phyloP scores from a whole-genome alignment of 768 basidiomycete genomes.

The Boletus coccyginus region DNA sequence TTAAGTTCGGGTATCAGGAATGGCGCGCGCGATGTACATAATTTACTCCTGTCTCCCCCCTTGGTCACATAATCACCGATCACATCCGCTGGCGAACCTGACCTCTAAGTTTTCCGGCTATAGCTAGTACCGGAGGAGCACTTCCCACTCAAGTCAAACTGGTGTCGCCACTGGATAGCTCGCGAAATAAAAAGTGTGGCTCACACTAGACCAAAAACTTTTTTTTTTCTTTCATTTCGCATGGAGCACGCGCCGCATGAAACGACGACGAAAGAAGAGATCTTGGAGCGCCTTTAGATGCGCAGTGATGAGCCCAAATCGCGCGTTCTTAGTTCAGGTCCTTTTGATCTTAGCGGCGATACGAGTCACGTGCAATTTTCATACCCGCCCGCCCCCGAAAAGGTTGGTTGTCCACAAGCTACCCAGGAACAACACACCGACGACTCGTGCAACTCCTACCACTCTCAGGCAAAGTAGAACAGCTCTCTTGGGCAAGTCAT shows the following conservation, averaged over 20 bases:
- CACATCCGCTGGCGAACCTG: background rate
- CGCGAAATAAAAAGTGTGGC: background rate
- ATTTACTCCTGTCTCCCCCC: background rate
- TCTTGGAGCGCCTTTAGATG: background rate
- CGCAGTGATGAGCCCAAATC: background rate
- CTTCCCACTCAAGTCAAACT: background rate
- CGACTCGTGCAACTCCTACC: background rate
- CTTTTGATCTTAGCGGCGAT: too few species aligned
- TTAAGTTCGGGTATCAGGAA: background rate
- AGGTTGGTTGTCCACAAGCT: background rate
- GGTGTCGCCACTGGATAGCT: background rate
- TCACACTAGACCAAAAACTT: background rate
- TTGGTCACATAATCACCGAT: slow-evolving; percentile 3
- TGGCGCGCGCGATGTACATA: background rate
- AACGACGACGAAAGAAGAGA: background rate
- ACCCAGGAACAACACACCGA: background rate
- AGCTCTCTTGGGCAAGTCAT: slow-evolving; percentile 27
- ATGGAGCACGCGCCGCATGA: background rate
- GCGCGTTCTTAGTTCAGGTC: background rate
- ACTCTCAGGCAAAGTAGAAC: background rate
- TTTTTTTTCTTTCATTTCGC: background rate
- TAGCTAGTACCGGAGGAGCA: background rate
- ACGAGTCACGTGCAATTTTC: slow-evolving; percentile 20
- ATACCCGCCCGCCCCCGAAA: slow-evolving; percentile 14
- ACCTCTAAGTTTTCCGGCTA: background rate